Evolutionary conservation across 306 rosid species (phyloP).

Genomic region (Lathyrus tuberosus): DNA sequence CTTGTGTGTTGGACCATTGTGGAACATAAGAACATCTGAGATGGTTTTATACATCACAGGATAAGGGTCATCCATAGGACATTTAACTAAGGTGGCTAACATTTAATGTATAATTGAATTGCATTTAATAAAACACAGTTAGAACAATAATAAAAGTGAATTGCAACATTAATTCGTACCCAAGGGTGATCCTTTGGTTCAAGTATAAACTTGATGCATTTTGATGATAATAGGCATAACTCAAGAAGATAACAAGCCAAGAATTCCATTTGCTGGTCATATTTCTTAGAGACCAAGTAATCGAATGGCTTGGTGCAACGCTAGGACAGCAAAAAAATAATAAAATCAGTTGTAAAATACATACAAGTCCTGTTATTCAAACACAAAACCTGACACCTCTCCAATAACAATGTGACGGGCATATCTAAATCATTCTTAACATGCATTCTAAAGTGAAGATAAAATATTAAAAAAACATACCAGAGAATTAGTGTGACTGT

Average conservation of each 20-base stretch:
- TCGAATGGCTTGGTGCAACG: background rate
- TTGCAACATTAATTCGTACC: conserved; percentile 44
- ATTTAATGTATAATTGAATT: background rate
- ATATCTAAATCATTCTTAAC: no score
- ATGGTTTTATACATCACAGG: no score
- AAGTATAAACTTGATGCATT: conserved; percentile 39
- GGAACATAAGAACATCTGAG: no score
- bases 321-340: background rate
- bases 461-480: no score
- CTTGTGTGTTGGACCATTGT: no score
- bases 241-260: conserved; percentile 55
- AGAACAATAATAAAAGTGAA: background rate
- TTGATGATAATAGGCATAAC: conserved; percentile 48
- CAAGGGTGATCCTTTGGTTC: conserved; percentile 52
- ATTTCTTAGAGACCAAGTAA: no score
- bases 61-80: no score
- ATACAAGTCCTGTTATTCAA: background rate
- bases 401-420: no score
- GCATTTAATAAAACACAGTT: background rate
- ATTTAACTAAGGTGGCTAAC: background rate
- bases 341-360: background rate
- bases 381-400: no score
- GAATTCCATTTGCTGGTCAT: conserved; percentile 35
- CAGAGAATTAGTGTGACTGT: no score
- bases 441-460: no score